Evolutionary conservation across 768 basidiomycete genomes (phyloP), one percentile per base, ranked within the genome.

Genomic region (Hirschioporus abietinus): DNA sequence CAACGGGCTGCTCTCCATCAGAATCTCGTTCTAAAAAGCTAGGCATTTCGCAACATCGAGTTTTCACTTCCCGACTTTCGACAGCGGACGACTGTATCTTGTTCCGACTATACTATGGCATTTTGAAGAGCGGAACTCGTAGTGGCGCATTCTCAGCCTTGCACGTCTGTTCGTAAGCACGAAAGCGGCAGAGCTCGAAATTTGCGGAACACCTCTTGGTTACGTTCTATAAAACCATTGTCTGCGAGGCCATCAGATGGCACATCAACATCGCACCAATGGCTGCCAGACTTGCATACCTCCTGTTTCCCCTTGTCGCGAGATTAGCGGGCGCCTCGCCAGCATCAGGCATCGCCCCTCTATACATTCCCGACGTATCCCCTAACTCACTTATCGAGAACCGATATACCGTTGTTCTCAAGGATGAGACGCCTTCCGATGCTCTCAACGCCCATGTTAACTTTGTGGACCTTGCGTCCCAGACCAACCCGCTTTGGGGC

Each of bases 331-430:
- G 15, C 20, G 42, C 42, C 42, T 52, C 42, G 20, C 66, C 63
- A 7, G 23, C 36, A 26, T 27, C 66, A 23, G 18, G 30, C 23
- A 66, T 67, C 27, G 68, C 66, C 30, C 68, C 68, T 20, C n/a
- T 69, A 9, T 25, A 35, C 63, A 36, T 35, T 24, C 63, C 63
- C 7, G 25, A 64, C 23, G 52, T 35, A 18, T 58, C 62, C 18
- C 84, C 86, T 65, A 86, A 91, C 77, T 87, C 88, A 63, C 81
- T 85, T 66, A 79, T 96, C 75, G 88, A 91, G 80, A 91, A 96
- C 82, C 91, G 92, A n/a, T 99, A 98, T 80, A 94, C 98, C 69
- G 86, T 99, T 76, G 84, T 95, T 74, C 83, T 99, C 69, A 94
- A 93, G 83, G 83, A 88, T 67, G 88, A 86, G 66, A 69, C 89